A percentile compares a stretch with the other conserved stretches of the same genome.
Conservation (phyloP, 1,284 basidiomycete genomes). For the Ustilago shanxiensis region DNA sequence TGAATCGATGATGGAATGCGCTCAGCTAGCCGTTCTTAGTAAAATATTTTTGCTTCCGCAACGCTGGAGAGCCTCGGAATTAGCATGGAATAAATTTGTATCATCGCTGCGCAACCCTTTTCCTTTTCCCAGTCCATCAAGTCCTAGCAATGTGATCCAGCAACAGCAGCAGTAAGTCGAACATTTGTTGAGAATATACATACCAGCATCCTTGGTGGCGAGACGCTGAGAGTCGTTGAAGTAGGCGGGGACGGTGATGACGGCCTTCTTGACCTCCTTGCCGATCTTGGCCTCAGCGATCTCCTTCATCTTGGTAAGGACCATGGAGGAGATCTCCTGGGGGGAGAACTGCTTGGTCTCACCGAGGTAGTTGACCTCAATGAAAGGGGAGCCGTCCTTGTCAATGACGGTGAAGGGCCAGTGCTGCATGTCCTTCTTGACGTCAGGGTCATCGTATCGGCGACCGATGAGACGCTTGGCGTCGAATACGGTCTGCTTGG, state of each 20-base stretch:
- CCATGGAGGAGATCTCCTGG: slow-evolving; percentile 93
- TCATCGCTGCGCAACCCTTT: slow-evolving; percentile 64
- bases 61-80: slow-evolving; percentile 63
- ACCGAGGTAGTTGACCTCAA: slow-evolving; percentile 75
- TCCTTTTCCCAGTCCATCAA: background rate
- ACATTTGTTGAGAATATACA: slow-evolving; percentile 32
- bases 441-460: slow-evolving; percentile 82
- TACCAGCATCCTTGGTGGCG: slow-evolving; percentile 74
- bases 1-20: slow-evolving; percentile 25
- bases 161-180: slow-evolving; percentile 6
- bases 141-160: background rate
- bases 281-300: slow-evolving; percentile 77
- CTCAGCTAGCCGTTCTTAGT: slow-evolving; percentile 66
- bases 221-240: slow-evolving; percentile 80
- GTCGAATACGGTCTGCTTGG: slow-evolving; percentile 78
- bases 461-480: slow-evolving; percentile 90
- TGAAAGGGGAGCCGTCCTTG: slow-evolving; percentile 75
- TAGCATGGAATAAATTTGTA: slow-evolving; percentile 69
- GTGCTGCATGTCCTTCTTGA: slow-evolving; percentile 79
- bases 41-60: slow-evolving; percentile 56
- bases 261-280: slow-evolving; percentile 77
- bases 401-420: slow-evolving; percentile 78
- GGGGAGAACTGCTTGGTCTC: slow-evolving; percentile 77
- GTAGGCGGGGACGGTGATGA: slow-evolving; percentile 80
- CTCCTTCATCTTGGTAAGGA: slow-evolving; percentile 98